Base-by-base conservation (phyloP, 2,329 filamentous ascomycete genomes). In the Pseudophaeomoniella oleicola region DNA sequence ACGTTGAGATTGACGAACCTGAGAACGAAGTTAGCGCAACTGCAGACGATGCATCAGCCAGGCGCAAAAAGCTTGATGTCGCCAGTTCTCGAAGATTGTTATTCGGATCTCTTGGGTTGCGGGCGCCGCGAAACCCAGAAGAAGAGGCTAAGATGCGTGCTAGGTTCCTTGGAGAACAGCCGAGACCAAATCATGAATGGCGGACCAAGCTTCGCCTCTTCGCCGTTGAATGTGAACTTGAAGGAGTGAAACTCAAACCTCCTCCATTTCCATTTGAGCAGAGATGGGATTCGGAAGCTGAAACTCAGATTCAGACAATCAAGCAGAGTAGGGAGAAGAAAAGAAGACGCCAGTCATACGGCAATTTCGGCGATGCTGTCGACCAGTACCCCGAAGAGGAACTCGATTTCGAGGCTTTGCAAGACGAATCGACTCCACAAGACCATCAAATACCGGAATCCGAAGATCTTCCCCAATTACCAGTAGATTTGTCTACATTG, bases 251-350 rank as follows among this genome's bases (percentile, higher is more conserved):
- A 19, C 64, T 93, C 32, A 81, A 72, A 37, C 71, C 82, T 19
- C 87, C 88, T 0, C 83, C 87, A 0, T 94, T 92, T 50, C 87
- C 87, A 0, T 94, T 94, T 54, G 66, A 81, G 12, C 86, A 94
- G 55, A 72, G 82, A 33, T 94, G 87, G 88, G 84, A 93, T 55
- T 70, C 73, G 3, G 78, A 85, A 42, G 81, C 87, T 48, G 68
- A 72, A 37, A 44, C 50, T 35, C 51, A 44, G 49, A 66, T 63
- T 44, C 57, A 49, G 39, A 53, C 54, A 43, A 53, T 46, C 40
- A 59, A 55, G 43, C 13, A 19, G 5, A 14, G 35, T 19, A 42
- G 40, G 15, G 10, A 36, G 16, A 14, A 16, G 11, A 11, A 37
- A 33, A 11, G 17, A 11, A 5, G 19, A 16, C 17, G n/a, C 9